Evolutionary conservation across 2,329 filamentous ascomycete species (phyloP), one percentile per base, ranked within the genome.

Genomic region (Botryosphaeria dothidea): DNA sequence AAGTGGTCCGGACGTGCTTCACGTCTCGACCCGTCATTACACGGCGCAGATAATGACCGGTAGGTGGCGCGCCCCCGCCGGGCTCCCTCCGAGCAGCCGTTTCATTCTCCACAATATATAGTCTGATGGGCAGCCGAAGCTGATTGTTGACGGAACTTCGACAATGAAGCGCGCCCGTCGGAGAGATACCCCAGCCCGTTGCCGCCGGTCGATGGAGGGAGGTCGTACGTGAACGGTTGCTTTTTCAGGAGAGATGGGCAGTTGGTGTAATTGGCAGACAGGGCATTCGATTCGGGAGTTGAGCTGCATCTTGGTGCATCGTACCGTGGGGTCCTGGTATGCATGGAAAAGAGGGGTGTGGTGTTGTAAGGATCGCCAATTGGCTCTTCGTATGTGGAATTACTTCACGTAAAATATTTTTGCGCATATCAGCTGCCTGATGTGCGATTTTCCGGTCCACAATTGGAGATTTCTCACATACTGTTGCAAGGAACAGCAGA

Each of bases 221-320:
- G 57, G 17, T 62, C 57, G 25, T 66, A 62, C 27, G 64, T 66
- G 19, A 62, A 62, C 23, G 64, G 64, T 5, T 66, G 64, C 38
- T 66, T 66, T 19, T 66, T 66, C 41, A 27, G 64, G 29, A 62
- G 64, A n/a, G 64, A 66, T 27, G 64, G 57, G 11, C 56, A 62
- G 19, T 49, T 66, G 57, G n/a, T 66, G 27, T 66, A 29, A 65
- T 34, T 17, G 11, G 19, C n/a, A 27, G 1, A 8, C 5, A 23
- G 27, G 17, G 21, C 6, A 17, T 36, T 31, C 8, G 27, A 8
- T 41, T 41, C 3, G 38, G 11, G 11, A 15, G 38, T 17, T 41
- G 38, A 17, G 38, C 15, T 41, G 5, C 4, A 41, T 11, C 9
- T 15, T 5, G 11, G 38, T 1, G 11, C 38, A 41, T 34, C 31